phyloP scores from a whole-genome alignment of 2,329 filamentous ascomycete genomes.

The Xylariaceae sp. region DNA sequence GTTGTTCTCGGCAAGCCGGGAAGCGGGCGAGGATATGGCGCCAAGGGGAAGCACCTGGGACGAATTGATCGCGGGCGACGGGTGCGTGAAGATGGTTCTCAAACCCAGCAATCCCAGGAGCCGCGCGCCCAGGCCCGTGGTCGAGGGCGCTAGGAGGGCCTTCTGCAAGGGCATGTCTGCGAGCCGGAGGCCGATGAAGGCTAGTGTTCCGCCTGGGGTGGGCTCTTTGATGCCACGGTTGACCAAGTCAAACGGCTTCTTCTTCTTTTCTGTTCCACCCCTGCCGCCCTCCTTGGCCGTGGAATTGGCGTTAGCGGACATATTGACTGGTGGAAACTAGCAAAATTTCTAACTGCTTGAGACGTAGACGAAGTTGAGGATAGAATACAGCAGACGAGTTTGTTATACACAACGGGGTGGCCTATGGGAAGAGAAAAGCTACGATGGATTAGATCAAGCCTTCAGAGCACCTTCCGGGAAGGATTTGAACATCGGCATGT shows the following conservation, averaged over 20 bases:
- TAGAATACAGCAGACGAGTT: too few species aligned
- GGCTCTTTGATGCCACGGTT: conserved; percentile 33
- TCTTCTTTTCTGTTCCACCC: conserved; percentile 2
- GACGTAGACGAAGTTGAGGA: too few species aligned
- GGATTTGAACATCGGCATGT: too few species aligned
- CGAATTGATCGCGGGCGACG: too few species aligned
- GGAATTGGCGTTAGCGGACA: neutral
- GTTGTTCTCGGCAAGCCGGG: too few species aligned
- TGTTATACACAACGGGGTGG: too few species aligned
- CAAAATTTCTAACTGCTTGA: too few species aligned
- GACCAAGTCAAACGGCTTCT: conserved; percentile 31
- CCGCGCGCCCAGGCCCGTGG: conserved; percentile 38
- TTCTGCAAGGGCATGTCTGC: conserved; percentile 28
- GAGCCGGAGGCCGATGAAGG: conserved; percentile 36
- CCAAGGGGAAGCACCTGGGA: too few species aligned
- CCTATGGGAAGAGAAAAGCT: too few species aligned
- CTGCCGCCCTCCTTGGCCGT: neutral
- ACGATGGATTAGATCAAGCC: too few species aligned
- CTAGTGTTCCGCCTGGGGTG: conserved; percentile 32
- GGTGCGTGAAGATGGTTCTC: conserved; percentile 10
- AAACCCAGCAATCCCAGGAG: conserved; percentile 44
- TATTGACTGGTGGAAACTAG: too few species aligned
- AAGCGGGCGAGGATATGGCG: conserved; percentile 34
- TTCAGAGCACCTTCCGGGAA: too few species aligned
- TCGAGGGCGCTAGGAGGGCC: conserved; percentile 20